Conservation (phyloP, 2,329 filamentous ascomycete genomes). For the Aspergillus ochraceus region DNA sequence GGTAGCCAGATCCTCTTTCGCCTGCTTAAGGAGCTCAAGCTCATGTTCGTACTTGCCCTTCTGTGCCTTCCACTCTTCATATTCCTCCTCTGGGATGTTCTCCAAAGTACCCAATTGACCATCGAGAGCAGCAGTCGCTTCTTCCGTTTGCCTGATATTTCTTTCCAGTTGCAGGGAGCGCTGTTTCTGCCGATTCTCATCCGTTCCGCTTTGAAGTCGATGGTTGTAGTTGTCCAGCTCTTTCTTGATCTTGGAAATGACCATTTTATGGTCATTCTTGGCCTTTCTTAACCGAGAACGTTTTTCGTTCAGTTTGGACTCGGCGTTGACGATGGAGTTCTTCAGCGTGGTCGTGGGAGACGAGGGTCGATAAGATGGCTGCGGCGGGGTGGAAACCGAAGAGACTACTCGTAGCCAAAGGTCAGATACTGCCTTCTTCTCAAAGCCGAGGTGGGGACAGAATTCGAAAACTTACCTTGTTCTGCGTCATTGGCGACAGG, state of each 20-base stretch:
- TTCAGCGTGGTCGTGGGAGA: constrained; percentile 65
- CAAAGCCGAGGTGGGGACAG: not conserved
- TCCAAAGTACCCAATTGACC: constrained; percentile 56
- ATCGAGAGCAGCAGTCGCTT: constrained; percentile 57
- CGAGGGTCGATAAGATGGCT: constrained; percentile 61
- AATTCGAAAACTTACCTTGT: constrained; percentile 48
- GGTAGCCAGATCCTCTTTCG: constrained; percentile 52
- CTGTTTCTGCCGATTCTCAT: constrained; percentile 63
- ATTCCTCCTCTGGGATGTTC: constrained; percentile 58
- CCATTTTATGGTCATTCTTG: constrained; percentile 62
- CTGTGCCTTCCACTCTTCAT: constrained; percentile 52
- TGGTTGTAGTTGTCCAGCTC: constrained; percentile 60
- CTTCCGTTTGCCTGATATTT: constrained; percentile 63
- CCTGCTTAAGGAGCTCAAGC: constrained; percentile 50
- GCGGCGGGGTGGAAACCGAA: constrained; percentile 50
- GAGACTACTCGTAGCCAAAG: constrained; percentile 22
- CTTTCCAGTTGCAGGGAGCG: constrained; percentile 62
- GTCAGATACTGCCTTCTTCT: not conserved
- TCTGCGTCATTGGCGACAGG: constrained; percentile 59
- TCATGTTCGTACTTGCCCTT: constrained; percentile 57
- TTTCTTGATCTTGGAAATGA: constrained; percentile 58
- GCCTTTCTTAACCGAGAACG: constrained; percentile 59
- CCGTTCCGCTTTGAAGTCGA: constrained; percentile 59
- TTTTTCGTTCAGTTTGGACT: constrained; percentile 60
- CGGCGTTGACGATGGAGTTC: constrained; percentile 63